Conservation (phyloP, 2,329 filamentous ascomycete species). For the Aspergillus sp. region DNA sequence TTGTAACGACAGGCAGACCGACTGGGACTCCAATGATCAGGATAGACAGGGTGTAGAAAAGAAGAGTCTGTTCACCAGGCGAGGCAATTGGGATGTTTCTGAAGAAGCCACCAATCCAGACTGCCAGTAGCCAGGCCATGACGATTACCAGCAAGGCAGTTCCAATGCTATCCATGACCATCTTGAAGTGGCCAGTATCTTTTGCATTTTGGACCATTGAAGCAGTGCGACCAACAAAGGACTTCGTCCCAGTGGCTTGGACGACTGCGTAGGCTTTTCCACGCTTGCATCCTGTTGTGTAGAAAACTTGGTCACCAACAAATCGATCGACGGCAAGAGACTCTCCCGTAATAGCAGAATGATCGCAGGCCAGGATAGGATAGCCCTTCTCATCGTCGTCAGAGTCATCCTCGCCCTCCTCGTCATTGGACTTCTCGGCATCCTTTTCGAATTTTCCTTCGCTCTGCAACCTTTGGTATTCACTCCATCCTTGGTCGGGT, state of each 20-base stretch:
- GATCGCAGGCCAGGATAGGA: conserved; percentile 69
- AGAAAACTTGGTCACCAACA: conserved; percentile 75
- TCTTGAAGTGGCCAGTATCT: conserved; percentile 78
- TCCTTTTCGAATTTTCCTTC: conserved; percentile 62
- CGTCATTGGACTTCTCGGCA: conserved; percentile 56
- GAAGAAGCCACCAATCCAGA: conserved; percentile 80
- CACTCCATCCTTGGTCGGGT: conserved; percentile 54
- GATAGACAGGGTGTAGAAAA: conserved; percentile 69
- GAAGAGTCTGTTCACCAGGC: conserved; percentile 61
- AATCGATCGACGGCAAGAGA: conserved; percentile 64
- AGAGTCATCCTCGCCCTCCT: conserved; percentile 52
- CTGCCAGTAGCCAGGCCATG: conserved; percentile 73
- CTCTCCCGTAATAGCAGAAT: conserved; percentile 79
- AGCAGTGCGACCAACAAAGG: conserved; percentile 76
- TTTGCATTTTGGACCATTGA: conserved; percentile 72
- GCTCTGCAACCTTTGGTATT: conserved; percentile 52
- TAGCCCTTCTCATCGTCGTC: conserved; percentile 57
- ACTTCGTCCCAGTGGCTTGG: conserved; percentile 67
- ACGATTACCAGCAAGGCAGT: conserved; percentile 72
- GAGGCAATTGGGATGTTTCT: conserved; percentile 63
- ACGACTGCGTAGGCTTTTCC: conserved; percentile 73
- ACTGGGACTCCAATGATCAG: conserved; percentile 78
- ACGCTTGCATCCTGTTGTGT: conserved; percentile 80
- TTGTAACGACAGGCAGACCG: conserved; percentile 77
- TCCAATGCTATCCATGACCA: conserved; percentile 80